Evolutionary conservation across 805 yeast genomes (phyloP).

Genomic region (Nadsonia fulvescens): DNA sequence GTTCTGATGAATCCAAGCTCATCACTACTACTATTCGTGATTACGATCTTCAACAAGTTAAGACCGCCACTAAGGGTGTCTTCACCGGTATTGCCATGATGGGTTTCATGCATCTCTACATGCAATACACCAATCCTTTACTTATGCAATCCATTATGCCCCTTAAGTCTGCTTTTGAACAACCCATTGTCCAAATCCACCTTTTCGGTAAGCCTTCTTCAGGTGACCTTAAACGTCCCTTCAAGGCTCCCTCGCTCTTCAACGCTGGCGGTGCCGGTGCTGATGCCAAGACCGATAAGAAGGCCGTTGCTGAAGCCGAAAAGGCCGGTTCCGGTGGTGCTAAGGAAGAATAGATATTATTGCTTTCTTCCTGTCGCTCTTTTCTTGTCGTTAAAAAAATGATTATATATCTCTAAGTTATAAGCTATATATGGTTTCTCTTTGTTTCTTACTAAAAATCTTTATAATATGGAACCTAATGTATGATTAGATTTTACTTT

Average conservation of each 20-base stretch:
- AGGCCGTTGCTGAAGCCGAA: slow-evolving; percentile 71
- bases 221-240: slow-evolving; percentile 93
- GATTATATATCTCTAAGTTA: slow-evolving; percentile 18
- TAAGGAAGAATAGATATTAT: slow-evolving; percentile 69
- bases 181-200: slow-evolving; percentile 83
- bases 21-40: slow-evolving; percentile 87
- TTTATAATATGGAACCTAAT: background rate
- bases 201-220: slow-evolving; percentile 62
- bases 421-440: slow-evolving; percentile 1
- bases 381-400: slow-evolving; percentile 14
- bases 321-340: slow-evolving; percentile 62
- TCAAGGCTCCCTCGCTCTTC: slow-evolving; percentile 71
- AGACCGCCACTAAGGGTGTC: slow-evolving; percentile 61
- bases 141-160: slow-evolving; percentile 88
- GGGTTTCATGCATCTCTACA: slow-evolving; percentile 94
- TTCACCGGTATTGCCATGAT: slow-evolving; percentile 88
- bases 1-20: slow-evolving; percentile 47
- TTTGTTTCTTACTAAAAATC: slow-evolving; percentile 4
- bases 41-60: slow-evolving; percentile 79
- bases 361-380: too few relatives aligned
- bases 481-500: too few relatives aligned
- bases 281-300: slow-evolving; percentile 67
- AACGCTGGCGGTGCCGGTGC: slow-evolving; percentile 29
- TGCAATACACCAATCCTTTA: slow-evolving; percentile 94
- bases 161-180: slow-evolving; percentile 74